phyloP scores from a whole-genome alignment of 192 early-diverging fungal genomes.

The Coemansia furcata region DNA sequence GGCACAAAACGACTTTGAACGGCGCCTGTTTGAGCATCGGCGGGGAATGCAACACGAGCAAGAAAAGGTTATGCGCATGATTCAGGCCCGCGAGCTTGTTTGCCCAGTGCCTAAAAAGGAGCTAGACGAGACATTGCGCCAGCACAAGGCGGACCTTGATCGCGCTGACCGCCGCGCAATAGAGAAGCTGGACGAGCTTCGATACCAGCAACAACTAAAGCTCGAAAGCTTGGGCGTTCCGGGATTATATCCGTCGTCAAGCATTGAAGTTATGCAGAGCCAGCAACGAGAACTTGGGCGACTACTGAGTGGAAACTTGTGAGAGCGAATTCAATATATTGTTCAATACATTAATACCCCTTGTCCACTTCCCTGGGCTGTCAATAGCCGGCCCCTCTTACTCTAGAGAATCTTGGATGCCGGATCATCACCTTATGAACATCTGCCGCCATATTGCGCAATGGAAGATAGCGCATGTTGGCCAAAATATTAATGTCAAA shows the following conservation, averaged over 20 bases:
- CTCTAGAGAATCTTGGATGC: too few species aligned
- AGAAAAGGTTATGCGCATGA: slow-evolving; percentile 13
- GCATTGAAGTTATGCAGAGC: slow-evolving; percentile 14
- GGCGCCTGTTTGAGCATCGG: slow-evolving; percentile 37
- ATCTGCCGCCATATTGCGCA: too few species aligned
- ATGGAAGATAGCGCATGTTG: too few species aligned
- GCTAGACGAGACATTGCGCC: slow-evolving; percentile 18
- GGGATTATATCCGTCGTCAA: slow-evolving; percentile 32
- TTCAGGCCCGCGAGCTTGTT: slow-evolving; percentile 33
- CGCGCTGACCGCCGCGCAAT: slow-evolving; percentile 33
- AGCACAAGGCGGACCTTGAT: slow-evolving; percentile 26
- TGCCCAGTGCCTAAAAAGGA: slow-evolving; percentile 19
- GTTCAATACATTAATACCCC: neutral
- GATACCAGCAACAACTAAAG: slow-evolving; percentile 40
- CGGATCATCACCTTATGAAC: too few species aligned
- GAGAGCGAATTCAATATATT: neutral
- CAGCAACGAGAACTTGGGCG: slow-evolving; percentile 20
- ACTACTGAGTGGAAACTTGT: neutral
- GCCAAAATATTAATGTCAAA: too few species aligned
- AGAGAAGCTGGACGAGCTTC: slow-evolving; percentile 42
- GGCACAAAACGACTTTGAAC: slow-evolving; percentile 45
- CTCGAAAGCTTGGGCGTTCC: slow-evolving; percentile 27
- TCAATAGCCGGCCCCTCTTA: too few species aligned
- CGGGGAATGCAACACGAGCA: slow-evolving; percentile 30
- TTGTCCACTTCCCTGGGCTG: too few species aligned